These are phyloP conservation scores for Elaeis guineensis DNA, from an alignment of 176 grass and related monocot genomes.

Conservation along the genomic window DNA sequence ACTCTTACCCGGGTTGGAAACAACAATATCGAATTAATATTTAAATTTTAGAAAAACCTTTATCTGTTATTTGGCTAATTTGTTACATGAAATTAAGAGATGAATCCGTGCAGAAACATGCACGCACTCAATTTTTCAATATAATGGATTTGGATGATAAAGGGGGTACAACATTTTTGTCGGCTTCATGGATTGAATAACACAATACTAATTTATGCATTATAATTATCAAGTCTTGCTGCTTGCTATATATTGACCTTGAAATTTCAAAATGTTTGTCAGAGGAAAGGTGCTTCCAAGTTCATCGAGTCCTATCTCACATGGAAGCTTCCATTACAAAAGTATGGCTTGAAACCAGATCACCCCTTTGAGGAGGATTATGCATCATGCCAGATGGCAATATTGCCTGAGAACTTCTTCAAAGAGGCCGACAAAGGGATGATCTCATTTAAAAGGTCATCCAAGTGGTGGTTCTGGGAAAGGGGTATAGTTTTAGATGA, in stretches of 20 bases:
- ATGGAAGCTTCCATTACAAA: constrained; percentile 76
- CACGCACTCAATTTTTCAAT: too few species aligned
- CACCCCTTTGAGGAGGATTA: constrained; percentile 99
- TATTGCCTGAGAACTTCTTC: constrained; percentile 90
- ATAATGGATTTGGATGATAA: too few species aligned
- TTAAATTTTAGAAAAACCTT: too few species aligned
- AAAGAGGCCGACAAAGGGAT: constrained; percentile 54
- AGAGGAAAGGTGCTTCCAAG: constrained; percentile 72
- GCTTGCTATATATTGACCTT: background rate
- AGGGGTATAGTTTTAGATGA: constrained; percentile 66
- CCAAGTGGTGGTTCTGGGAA: constrained; percentile 69
- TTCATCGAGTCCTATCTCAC: constrained; percentile 91
- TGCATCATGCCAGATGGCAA: constrained; percentile 95
- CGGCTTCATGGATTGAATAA: too few species aligned
- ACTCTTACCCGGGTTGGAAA: too few species aligned
- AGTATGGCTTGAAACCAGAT: constrained; percentile 72
- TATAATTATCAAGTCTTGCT: background rate
- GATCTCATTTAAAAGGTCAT: constrained; percentile 47
- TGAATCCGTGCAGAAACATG: too few species aligned
- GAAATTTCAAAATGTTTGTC: background rate
- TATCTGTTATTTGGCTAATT: too few species aligned
- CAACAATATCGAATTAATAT: too few species aligned
- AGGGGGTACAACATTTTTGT: too few species aligned
- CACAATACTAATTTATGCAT: too few species aligned
- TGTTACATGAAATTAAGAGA: too few species aligned